These are phyloP conservation scores for Pezicula rhizophila DNA, from an alignment of 2,329 filamentous ascomycete species.

Conservation along the genomic window DNA sequence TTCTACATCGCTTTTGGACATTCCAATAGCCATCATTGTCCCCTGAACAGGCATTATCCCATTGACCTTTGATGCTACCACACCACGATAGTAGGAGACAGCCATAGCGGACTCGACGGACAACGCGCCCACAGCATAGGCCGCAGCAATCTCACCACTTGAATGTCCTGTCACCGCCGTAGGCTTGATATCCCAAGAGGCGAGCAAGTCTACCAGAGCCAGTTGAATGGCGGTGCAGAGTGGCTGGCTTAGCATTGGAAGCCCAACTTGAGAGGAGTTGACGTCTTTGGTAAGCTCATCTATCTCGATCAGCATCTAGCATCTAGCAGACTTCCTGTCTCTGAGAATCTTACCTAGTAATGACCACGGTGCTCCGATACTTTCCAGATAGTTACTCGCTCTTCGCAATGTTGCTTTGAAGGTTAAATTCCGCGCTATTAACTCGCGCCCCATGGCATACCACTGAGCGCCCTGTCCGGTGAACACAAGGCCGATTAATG, in stretches of 20 bases:
- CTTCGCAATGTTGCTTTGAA: background rate
- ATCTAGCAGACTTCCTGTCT: too few relatives aligned
- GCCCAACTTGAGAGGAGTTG: background rate
- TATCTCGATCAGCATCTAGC: too few relatives aligned
- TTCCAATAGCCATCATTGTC: conserved; percentile 46
- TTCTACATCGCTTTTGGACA: conserved; percentile 14
- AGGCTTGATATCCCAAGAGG: conserved; percentile 13
- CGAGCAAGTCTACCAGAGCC: conserved; percentile 24
- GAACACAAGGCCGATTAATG: conserved; percentile 28
- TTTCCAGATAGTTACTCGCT: background rate
- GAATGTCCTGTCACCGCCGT: conserved; percentile 23
- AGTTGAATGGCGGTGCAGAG: conserved; percentile 30
- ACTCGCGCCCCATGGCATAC: background rate
- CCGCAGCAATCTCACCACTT: conserved; percentile 24
- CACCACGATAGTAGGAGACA: conserved; percentile 23
- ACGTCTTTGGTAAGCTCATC: background rate
- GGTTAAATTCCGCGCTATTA: background rate
- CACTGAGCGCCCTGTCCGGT: conserved; percentile 23
- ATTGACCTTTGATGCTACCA: background rate
- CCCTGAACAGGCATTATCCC: conserved; percentile 23
- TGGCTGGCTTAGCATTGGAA: conserved; percentile 16
- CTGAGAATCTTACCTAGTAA: background rate
- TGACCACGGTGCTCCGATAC: background rate
- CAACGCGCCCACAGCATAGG: conserved; percentile 21
- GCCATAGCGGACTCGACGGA: conserved; percentile 16